Percentiles rank a stretch among this genome's conserved stretches.
Conservation (phyloP, 306 rosid genomes). For the Geum urbanum region DNA sequence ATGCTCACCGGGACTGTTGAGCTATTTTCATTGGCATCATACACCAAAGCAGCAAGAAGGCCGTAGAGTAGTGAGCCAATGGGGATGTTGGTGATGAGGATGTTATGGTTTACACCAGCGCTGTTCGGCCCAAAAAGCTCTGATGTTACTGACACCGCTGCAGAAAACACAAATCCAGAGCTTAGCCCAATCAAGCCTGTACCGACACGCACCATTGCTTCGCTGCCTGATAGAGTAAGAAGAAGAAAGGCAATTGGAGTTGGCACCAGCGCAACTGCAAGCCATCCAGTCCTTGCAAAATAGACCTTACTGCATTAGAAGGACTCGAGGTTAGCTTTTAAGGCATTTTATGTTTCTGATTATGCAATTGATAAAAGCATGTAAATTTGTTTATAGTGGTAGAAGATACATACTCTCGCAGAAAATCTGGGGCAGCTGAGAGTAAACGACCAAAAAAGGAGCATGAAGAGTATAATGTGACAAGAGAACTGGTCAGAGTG, state of each 20-base stretch:
- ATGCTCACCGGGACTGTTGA: not conserved
- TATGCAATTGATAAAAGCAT: constrained; percentile 3
- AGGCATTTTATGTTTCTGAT: not conserved
- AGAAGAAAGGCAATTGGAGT: constrained; percentile 72
- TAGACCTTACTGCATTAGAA: constrained; percentile 58
- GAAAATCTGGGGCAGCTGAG: constrained; percentile 72
- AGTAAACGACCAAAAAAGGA: constrained; percentile 88
- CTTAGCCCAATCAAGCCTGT: constrained; percentile 80
- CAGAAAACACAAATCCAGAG: constrained; percentile 90
- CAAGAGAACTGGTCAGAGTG: constrained; percentile 53
- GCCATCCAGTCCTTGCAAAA: constrained; percentile 93
- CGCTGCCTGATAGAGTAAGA: constrained; percentile 59
- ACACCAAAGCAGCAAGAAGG: constrained; percentile 59
- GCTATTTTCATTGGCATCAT: constrained; percentile 47
- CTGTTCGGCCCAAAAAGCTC: constrained; percentile 87
- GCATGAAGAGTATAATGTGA: constrained; percentile 71
- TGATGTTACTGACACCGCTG: constrained; percentile 83
- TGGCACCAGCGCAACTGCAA: constrained; percentile 67
- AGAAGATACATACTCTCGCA: constrained; percentile 47
- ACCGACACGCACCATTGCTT: constrained; percentile 41
- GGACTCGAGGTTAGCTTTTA: constrained; percentile 2
- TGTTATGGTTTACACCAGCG: constrained; percentile 77
- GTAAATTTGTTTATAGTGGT: not conserved
- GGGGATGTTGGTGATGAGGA: constrained; percentile 83
- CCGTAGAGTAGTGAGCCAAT: constrained; percentile 84